Percentiles rank a stretch among this genome's conserved stretches.
Conservation (phyloP, 2,329 filamentous ascomycete species). For the Penicillium freii region DNA sequence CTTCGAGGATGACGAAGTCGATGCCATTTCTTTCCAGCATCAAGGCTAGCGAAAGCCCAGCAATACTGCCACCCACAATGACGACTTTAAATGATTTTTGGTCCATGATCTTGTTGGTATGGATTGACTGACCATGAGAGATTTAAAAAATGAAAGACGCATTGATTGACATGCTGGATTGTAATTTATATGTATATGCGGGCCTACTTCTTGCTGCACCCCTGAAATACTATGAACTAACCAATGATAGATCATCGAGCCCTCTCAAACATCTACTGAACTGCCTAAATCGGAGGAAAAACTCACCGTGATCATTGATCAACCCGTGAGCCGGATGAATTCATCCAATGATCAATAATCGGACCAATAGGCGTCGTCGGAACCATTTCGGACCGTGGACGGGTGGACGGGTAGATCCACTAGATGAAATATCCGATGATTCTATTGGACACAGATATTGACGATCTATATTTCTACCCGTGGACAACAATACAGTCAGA, state of each 20-base stretch:
- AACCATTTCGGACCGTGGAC: not conserved
- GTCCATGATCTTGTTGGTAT: not conserved
- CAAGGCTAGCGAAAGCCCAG: conserved; percentile 48
- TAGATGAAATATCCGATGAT: not conserved
- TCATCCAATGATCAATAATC: conserved; percentile 1
- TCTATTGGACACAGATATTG: not conserved
- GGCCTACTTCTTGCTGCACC: not conserved
- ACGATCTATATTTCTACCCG: not conserved
- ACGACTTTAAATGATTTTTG: conserved; percentile 33
- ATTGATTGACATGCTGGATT: not conserved
- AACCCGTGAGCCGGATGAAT: not conserved
- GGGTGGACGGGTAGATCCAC: not conserved
- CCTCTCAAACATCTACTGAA: not conserved
- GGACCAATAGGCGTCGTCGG: not conserved
- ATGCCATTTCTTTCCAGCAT: conserved; percentile 47
- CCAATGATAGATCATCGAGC: not conserved
- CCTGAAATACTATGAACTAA: not conserved
- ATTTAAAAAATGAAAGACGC: not conserved
- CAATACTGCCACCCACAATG: conserved; percentile 50
- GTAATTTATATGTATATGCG: not conserved
- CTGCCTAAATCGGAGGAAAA: not conserved
- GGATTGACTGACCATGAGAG: not conserved
- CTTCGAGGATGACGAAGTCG: conserved; percentile 49
- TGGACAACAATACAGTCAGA: not conserved
- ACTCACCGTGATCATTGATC: not conserved